Evolutionary conservation across 805 yeast species (phyloP).

Genomic region (Naumovozyma castellii): DNA sequence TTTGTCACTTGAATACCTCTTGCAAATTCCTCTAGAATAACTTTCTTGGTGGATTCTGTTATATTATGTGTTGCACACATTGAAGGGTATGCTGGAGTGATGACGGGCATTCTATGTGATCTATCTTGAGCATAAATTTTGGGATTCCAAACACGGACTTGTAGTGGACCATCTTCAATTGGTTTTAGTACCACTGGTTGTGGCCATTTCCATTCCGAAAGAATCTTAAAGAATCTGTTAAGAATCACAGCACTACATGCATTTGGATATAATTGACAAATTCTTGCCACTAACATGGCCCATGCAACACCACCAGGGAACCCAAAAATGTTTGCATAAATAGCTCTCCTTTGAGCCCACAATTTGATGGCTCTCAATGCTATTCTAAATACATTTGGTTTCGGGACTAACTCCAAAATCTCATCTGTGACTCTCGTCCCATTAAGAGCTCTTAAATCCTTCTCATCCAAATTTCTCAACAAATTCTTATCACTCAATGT

Average conservation of each 20-base stretch:
- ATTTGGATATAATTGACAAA: conserved; percentile 93
- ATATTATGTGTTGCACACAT: conserved; percentile 99
- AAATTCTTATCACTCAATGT: conserved; percentile 78
- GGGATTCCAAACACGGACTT: conserved; percentile 96
- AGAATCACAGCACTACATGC: conserved; percentile 89
- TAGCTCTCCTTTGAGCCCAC: conserved; percentile 94
- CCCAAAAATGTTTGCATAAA: conserved; percentile 90
- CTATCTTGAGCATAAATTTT: conserved; percentile 80
- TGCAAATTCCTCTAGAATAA: conserved; percentile 67
- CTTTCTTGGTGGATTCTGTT: conserved; percentile 74
- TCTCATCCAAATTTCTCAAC: conserved; percentile 80
- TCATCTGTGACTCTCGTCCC: conserved; percentile 98
- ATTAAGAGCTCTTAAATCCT: conserved; percentile 78
- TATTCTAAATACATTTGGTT: conserved; percentile 83
- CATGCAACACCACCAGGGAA: conserved; percentile 99
- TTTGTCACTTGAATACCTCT: conserved; percentile 67
- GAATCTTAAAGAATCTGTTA: conserved; percentile 79
- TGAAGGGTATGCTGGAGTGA: conserved; percentile 84
- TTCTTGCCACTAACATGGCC: conserved; percentile 98
- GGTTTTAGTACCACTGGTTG: conserved; percentile 89
- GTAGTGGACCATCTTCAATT: conserved; percentile 95
- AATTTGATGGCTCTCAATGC: conserved; percentile 86
- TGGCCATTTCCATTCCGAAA: conserved; percentile 94
- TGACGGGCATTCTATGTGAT: conserved; percentile 91
- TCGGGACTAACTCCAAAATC: conserved; percentile 80